These are phyloP conservation scores for Syncephalastrum contaminatum DNA, from an alignment of 371 early-diverging fungal species.

Conservation along the genomic window DNA sequence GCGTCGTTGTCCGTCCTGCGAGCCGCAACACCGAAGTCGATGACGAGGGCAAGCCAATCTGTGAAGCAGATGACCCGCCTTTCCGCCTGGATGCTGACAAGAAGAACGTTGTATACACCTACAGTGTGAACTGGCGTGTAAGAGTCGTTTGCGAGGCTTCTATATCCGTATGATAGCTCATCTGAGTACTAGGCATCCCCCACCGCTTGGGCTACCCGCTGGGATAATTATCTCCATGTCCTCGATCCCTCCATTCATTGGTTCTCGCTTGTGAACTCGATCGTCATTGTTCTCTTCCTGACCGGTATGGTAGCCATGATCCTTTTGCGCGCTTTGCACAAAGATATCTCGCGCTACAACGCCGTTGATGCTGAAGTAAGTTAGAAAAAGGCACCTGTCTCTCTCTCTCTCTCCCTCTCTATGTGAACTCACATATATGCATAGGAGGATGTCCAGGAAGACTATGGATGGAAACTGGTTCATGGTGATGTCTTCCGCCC, in stretches of 20 bases:
- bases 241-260: slow-evolving; percentile 84
- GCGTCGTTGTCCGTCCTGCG: slow-evolving; percentile 72
- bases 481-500: slow-evolving; percentile 94
- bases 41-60: slow-evolving; percentile 34
- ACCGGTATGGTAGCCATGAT: slow-evolving; percentile 88
- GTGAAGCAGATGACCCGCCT: slow-evolving; percentile 37
- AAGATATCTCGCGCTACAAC: slow-evolving; percentile 82
- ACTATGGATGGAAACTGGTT: slow-evolving; percentile 93
- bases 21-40: slow-evolving; percentile 44
- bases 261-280: slow-evolving; percentile 86
- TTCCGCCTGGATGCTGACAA: slow-evolving; percentile 53
- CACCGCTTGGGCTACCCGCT: slow-evolving; percentile 91
- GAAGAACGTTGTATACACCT: slow-evolving; percentile 73
- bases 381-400: neutral
- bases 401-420: neutral
- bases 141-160: slow-evolving; percentile 6
- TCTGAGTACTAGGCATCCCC: slow-evolving; percentile 38
- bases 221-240: slow-evolving; percentile 89
- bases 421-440: neutral
- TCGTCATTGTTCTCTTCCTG: slow-evolving; percentile 84
- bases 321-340: slow-evolving; percentile 81
- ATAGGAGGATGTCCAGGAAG: slow-evolving; percentile 84
- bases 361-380: slow-evolving; percentile 65
- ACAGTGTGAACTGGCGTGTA: slow-evolving; percentile 84
- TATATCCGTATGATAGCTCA: neutral